Conservation (phyloP, 2,329 filamentous ascomycete species). For the Fusarium poae region DNA sequence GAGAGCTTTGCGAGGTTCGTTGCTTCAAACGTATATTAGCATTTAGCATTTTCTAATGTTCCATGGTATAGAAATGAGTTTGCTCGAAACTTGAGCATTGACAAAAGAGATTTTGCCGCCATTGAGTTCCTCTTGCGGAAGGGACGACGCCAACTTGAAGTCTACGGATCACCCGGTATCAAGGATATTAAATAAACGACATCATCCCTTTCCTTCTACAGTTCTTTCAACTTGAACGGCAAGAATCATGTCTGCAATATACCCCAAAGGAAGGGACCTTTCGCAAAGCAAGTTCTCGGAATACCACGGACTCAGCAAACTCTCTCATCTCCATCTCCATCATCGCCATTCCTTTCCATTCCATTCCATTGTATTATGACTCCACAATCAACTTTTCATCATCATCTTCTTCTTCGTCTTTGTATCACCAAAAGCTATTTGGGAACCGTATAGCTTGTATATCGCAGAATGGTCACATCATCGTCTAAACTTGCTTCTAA, state of each 20-base stretch:
- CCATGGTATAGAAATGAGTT: constrained; percentile 80
- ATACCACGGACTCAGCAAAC: background rate
- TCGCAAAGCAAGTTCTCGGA: constrained; percentile 1
- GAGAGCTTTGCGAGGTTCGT: constrained; percentile 72
- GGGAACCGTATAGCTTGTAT: constrained; percentile 27
- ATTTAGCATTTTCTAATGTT: constrained; percentile 35
- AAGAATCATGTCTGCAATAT: constrained; percentile 11
- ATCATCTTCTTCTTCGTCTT: background rate
- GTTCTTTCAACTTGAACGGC: background rate
- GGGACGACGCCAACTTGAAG: constrained; percentile 83
- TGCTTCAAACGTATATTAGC: background rate
- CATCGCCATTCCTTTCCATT: constrained; percentile 31
- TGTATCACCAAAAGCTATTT: constrained; percentile 44
- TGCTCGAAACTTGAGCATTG: constrained; percentile 73
- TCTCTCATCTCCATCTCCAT: constrained; percentile 3
- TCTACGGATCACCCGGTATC: constrained; percentile 83
- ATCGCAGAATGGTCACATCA: constrained; percentile 48
- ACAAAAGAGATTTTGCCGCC: constrained; percentile 87
- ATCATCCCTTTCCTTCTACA: constrained; percentile 1
- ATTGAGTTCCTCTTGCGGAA: constrained; percentile 89
- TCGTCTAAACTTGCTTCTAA: constrained; percentile 49
- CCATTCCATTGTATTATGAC: constrained; percentile 32
- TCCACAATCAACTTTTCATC: background rate
- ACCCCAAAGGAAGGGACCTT: constrained; percentile 1
- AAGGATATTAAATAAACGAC: constrained; percentile 71